phyloP scores from a whole-genome alignment of 75 land plant genomes.

The Larix kaempferi region DNA sequence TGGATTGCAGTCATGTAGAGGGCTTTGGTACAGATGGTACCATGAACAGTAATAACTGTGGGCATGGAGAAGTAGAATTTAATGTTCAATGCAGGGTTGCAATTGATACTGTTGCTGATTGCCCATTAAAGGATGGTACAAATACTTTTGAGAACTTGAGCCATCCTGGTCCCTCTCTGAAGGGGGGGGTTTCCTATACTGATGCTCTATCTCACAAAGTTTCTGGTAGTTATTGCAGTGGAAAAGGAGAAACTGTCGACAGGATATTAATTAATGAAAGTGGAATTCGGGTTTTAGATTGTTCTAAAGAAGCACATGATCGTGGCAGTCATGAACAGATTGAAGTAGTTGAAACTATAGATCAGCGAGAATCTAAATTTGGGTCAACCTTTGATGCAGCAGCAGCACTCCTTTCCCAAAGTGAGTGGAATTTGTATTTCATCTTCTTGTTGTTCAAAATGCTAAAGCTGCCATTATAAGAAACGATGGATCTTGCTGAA shows the following conservation, averaged over 20 bases:
- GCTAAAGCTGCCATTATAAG: background rate
- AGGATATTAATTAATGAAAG: conserved; percentile 2
- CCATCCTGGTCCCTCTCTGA: background rate
- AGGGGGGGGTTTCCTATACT: background rate
- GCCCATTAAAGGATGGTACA: background rate
- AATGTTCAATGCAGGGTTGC: background rate
- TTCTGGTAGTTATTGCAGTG: background rate
- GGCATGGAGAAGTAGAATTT: background rate
- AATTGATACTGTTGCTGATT: background rate
- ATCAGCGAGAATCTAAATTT: conserved; percentile 4
- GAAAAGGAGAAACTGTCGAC: background rate
- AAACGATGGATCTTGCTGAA: background rate
- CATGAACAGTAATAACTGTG: background rate
- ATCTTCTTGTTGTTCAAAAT: background rate
- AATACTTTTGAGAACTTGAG: background rate
- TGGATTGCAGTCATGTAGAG: background rate
- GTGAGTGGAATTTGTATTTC: conserved; percentile 1
- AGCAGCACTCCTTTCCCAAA: conserved; percentile 5
- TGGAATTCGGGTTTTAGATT: background rate
- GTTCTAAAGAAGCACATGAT: background rate
- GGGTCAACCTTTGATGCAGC: conserved; percentile 10
- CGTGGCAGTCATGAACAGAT: background rate
- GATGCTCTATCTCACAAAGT: background rate
- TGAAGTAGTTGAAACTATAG: conserved; percentile 11
- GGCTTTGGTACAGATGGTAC: background rate